phyloP scores from a whole-genome alignment of 768 basidiomycete genomes.

The Rossbeevera mucosa region DNA sequence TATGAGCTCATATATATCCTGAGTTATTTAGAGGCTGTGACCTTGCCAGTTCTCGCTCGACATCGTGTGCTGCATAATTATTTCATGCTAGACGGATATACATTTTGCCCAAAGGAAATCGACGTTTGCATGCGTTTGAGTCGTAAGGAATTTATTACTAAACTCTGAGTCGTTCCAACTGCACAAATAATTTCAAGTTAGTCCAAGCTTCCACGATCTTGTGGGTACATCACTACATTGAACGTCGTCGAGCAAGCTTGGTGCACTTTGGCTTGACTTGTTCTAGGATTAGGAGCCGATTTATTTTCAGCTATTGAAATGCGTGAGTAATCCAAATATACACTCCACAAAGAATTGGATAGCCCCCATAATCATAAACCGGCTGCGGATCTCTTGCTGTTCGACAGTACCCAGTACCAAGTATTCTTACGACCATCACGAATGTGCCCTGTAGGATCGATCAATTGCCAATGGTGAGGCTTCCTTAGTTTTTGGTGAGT shows the following conservation, averaged over 20 bases:
- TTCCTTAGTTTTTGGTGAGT: not conserved
- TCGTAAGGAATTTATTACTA: too few relatives aligned
- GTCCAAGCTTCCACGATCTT: not conserved
- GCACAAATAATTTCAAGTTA: not conserved
- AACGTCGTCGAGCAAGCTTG: not conserved
- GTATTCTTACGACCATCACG: not conserved
- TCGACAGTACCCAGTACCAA: not conserved
- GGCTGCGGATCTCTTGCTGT: not conserved
- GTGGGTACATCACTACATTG: not conserved
- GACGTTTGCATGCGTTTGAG: not conserved
- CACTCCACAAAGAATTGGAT: too few relatives aligned
- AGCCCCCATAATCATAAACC: too few relatives aligned
- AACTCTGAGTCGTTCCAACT: not conserved
- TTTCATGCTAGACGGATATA: not conserved
- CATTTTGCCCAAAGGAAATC: not conserved
- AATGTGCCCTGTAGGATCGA: not conserved
- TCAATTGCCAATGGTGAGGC: not conserved
- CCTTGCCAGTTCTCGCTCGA: not conserved
- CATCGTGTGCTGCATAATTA: not conserved
- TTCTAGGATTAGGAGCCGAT: not conserved
- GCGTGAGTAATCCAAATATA: not conserved
- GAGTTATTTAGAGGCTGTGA: not conserved
- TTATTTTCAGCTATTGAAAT: not conserved
- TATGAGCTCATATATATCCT: not conserved
- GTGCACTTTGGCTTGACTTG: not conserved